Evolutionary conservation across 116 monocot species (phyloP), one percentile per base, ranked within the genome.

Genomic region (Dioscorea cayenensis): DNA sequence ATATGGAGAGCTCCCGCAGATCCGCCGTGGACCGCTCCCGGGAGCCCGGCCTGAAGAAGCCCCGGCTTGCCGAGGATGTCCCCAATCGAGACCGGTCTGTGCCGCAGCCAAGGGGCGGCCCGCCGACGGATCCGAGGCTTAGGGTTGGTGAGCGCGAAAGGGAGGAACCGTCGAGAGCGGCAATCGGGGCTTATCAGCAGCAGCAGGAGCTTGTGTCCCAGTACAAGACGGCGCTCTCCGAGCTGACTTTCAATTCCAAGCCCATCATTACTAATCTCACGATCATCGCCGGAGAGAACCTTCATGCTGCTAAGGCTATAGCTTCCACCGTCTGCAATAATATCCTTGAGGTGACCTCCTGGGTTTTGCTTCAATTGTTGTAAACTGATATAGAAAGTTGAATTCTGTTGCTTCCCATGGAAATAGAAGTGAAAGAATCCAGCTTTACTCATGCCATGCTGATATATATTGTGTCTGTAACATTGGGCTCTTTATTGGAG

Each of bases 171-270:
- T 51, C 50, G 32, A 67, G 72, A 73, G 78, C 51, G 16, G 66
- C 51, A 50, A 18, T n/a, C 43, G 48, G 28, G 14, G 48, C n/a
- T 14, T 27, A 73, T 68, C 77, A 75, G 72, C 82, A 72, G 72
- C 80, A 75, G 69, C 78, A 89, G 66, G 99, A 99, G 85, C 80
- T 99, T 27, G 70, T 91, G 51, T 77, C 70, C 28, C 94, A 89
- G 80, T 99, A 99, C 80, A 91, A 75, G 85, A 77, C 83, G 20
- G 99, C 99, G 7, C 82, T 99, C 6, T 83, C 91, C 25, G 99
- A 99, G 78, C 86, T 99, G 32, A 99, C 99, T 17, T 88, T 99
- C 85, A 99, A 99, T 76, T 99, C 99, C 9, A 99, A 99, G 80
- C 94, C 94, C 20, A 99, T 99, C 66, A 99, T 99, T 67, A 99